phyloP scores from a whole-genome alignment of 1,284 basidiomycete genomes.

The Leccinum glutinopallens region DNA sequence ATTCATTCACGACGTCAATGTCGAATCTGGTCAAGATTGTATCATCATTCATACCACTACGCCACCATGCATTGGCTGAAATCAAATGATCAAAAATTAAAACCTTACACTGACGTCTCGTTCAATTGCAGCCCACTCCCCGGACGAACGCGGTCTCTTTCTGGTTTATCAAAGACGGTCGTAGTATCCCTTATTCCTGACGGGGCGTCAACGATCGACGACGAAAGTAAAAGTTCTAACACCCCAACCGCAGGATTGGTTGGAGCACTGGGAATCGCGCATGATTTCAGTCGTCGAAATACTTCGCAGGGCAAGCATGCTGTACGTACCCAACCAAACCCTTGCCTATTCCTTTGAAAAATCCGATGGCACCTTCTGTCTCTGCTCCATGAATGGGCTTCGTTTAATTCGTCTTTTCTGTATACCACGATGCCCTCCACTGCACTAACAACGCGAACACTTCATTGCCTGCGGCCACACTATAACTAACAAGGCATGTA shows the following conservation, averaged over 20 bases:
- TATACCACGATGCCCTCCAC: constrained; percentile 93
- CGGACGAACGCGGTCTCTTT: no score
- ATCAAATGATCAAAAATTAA: no score
- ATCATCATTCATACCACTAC: no score
- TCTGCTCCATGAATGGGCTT: constrained; percentile 98
- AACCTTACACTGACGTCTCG: no score
- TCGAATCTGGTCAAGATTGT: no score
- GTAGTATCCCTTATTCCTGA: no score
- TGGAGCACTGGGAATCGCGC: constrained; percentile 59
- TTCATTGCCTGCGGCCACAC: constrained; percentile 71
- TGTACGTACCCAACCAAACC: constrained; percentile 85
- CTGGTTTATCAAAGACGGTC: no score
- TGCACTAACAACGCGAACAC: constrained; percentile 92
- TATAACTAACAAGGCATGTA: constrained; percentile 62
- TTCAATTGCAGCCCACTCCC: no score
- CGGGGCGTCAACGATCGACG: no score
- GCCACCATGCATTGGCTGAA: no score
- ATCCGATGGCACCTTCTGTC: constrained; percentile 90
- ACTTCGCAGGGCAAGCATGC: neutral
- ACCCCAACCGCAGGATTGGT: constrained; percentile 98
- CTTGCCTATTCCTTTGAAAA: constrained; percentile 98
- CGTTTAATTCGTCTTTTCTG: constrained; percentile 48
- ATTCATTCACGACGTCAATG: no score
- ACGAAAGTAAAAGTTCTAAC: constrained; percentile 53
- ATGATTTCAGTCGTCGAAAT: constrained; percentile 19